These are phyloP conservation scores for Zygoascus tannicola DNA, from an alignment of 805 yeast species.

Conservation along the genomic window DNA sequence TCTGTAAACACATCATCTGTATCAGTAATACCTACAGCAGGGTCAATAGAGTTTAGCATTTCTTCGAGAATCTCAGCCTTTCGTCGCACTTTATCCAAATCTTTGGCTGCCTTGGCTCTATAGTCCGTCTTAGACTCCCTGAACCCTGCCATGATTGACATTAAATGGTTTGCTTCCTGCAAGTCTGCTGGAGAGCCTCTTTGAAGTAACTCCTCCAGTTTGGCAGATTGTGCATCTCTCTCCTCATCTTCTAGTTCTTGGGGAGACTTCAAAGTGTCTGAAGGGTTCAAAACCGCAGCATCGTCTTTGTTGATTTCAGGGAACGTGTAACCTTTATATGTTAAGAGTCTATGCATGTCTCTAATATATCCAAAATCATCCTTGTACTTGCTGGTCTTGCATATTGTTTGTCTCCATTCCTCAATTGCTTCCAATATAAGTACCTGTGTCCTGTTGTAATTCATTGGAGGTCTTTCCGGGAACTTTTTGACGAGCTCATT, in stretches of 20 bases:
- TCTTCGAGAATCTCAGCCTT: conserved; percentile 83
- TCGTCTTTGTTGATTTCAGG: conserved; percentile 89
- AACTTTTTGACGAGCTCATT: conserved; percentile 87
- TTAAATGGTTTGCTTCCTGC: conserved; percentile 90
- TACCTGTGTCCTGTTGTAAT: conserved; percentile 75
- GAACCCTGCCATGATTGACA: conserved; percentile 98
- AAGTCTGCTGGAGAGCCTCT: conserved; percentile 93
- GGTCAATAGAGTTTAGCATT: conserved; percentile 47
- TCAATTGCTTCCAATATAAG: conserved; percentile 82
- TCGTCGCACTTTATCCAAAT: conserved; percentile 70
- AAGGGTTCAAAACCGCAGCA: conserved; percentile 85
- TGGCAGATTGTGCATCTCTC: conserved; percentile 85
- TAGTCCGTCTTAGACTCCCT: conserved; percentile 70
- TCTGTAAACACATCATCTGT: conserved; percentile 69
- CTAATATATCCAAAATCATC: conserved; percentile 87
- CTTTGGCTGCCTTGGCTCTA: conserved; percentile 71
- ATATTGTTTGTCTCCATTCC: conserved; percentile 95
- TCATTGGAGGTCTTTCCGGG: conserved; percentile 88
- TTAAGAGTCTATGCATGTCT: conserved; percentile 88
- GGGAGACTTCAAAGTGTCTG: conserved; percentile 75
- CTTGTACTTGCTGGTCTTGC: conserved; percentile 79
- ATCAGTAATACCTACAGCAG: conserved; percentile 29
- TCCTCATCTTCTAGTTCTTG: conserved; percentile 91
- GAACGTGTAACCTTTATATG: conserved; percentile 85
- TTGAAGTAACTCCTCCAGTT: conserved; percentile 88